These are phyloP conservation scores for Geotrichum fermentans DNA, from an alignment of 1,139 yeast species.

Conservation along the genomic window DNA sequence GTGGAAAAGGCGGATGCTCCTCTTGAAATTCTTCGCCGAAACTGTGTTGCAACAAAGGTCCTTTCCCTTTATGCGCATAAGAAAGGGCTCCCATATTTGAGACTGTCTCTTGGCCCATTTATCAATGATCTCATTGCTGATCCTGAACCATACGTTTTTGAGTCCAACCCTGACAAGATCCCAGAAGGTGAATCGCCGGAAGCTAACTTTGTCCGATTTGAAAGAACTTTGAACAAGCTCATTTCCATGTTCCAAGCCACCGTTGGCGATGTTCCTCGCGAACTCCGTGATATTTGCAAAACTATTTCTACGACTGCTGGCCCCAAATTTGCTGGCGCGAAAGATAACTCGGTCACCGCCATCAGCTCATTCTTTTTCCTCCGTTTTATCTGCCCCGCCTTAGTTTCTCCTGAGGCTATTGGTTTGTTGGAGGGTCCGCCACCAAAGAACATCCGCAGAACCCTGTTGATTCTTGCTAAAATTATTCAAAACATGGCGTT, in stretches of 20 bases:
- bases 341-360: slow-evolving; percentile 50
- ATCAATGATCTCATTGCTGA: slow-evolving; percentile 47
- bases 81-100: slow-evolving; percentile 58
- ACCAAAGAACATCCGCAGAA: slow-evolving; percentile 50
- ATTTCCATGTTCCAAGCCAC: slow-evolving; percentile 55
- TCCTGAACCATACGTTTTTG: slow-evolving; percentile 61
- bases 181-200: slow-evolving; percentile 39
- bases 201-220: slow-evolving; percentile 49
- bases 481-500: slow-evolving; percentile 80
- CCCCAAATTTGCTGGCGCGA: slow-evolving; percentile 55
- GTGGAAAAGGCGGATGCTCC: slow-evolving; percentile 56
- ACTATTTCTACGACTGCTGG: slow-evolving; percentile 57
- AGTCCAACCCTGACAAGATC: slow-evolving; percentile 42
- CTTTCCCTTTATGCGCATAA: slow-evolving; percentile 66
- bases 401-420: slow-evolving; percentile 74
- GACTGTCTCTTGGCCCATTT: slow-evolving; percentile 52
- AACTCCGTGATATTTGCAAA: slow-evolving; percentile 59
- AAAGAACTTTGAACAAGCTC: slow-evolving; percentile 51
- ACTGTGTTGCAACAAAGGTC: slow-evolving; percentile 75
- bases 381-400: slow-evolving; percentile 78
- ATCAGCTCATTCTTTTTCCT: slow-evolving; percentile 79
- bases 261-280: slow-evolving; percentile 52
- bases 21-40: slow-evolving; percentile 71
- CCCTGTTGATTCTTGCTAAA: slow-evolving; percentile 70
- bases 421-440: slow-evolving; percentile 31